phyloP scores from a whole-genome alignment of 176 grass and related monocot genomes.

The Aegilops bicornis region DNA sequence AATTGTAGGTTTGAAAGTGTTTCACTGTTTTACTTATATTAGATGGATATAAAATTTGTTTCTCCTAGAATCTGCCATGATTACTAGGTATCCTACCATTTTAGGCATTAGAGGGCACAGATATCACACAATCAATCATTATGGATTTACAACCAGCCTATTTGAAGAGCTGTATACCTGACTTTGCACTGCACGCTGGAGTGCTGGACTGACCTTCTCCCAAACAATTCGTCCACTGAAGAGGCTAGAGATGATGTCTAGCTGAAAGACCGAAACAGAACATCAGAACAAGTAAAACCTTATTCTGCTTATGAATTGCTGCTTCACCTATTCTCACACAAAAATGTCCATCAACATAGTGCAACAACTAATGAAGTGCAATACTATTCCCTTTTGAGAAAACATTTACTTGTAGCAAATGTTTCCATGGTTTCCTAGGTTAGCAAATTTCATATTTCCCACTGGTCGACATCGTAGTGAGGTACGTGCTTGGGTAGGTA shows the following conservation, averaged over 20 bases:
- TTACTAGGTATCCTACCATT: background rate
- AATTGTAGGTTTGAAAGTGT: slow-evolving; percentile 11
- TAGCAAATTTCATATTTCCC: slow-evolving; percentile 1
- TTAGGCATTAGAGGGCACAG: background rate
- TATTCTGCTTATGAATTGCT: background rate
- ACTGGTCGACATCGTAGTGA: background rate
- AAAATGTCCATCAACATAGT: background rate
- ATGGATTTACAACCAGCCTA: background rate
- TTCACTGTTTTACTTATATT: background rate
- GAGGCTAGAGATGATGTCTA: slow-evolving; percentile 92
- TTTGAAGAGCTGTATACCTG: slow-evolving; percentile 48
- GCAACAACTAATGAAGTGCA: background rate
- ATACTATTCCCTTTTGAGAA: background rate
- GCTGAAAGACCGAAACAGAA: slow-evolving; percentile 42
- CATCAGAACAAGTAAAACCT: slow-evolving; percentile 34
- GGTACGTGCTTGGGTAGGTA: slow-evolving; percentile 16
- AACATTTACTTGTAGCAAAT: background rate
- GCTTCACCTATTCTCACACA: background rate
- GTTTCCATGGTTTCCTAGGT: background rate
- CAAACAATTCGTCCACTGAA: slow-evolving; percentile 92
- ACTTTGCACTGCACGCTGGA: slow-evolving; percentile 87
- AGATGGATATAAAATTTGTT: background rate
- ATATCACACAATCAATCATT: background rate
- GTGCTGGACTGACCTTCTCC: slow-evolving; percentile 91
- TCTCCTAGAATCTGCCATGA: background rate